Percentiles rank a stretch among this genome's conserved stretches.
Evolutionary conservation across 1,284 basidiomycete genomes (phyloP).

Genomic region (Golubevia pallescens): DNA sequence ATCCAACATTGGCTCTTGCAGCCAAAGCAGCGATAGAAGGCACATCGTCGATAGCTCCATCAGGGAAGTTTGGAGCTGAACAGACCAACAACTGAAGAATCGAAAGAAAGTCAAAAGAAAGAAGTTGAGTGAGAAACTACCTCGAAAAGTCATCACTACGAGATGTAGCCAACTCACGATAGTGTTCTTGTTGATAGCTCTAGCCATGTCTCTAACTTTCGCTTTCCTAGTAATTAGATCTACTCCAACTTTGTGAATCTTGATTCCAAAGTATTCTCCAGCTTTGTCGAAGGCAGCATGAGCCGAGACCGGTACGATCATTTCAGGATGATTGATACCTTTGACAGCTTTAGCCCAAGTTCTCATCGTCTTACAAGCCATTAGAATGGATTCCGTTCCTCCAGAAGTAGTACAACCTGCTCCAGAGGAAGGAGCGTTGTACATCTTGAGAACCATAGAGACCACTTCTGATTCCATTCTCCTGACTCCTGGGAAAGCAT

Average conservation of each 20-base stretch:
- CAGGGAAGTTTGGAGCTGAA: conserved; percentile 89
- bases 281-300: conserved; percentile 97
- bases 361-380: conserved; percentile 90
- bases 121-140: too few species aligned
- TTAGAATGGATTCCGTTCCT: conserved; percentile 93
- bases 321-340: conserved; percentile 88
- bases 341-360: conserved; percentile 87
- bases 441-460: conserved; percentile 81
- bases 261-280: conserved; percentile 86
- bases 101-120: conserved; percentile 10
- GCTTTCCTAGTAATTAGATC: conserved; percentile 81
- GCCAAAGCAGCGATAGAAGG: conserved; percentile 47
- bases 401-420: conserved; percentile 92
- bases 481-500: conserved; percentile 68
- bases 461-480: conserved; percentile 99
- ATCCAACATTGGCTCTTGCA: conserved; percentile 32
- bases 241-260: conserved; percentile 87
- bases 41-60: conserved; percentile 69
- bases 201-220: conserved; percentile 76
- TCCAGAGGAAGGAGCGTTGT: conserved; percentile 77
- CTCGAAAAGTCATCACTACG: too few species aligned
- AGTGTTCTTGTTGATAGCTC: conserved; percentile 66
- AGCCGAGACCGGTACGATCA: conserved; percentile 84
- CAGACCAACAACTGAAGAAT: conserved; percentile 75
- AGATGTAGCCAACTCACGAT: conserved; percentile 34